Percentiles rank a stretch among this genome's conserved stretches.
These are phyloP conservation scores for Castanea crenata DNA, from an alignment of 306 rosid genomes.

Conservation along the genomic window DNA sequence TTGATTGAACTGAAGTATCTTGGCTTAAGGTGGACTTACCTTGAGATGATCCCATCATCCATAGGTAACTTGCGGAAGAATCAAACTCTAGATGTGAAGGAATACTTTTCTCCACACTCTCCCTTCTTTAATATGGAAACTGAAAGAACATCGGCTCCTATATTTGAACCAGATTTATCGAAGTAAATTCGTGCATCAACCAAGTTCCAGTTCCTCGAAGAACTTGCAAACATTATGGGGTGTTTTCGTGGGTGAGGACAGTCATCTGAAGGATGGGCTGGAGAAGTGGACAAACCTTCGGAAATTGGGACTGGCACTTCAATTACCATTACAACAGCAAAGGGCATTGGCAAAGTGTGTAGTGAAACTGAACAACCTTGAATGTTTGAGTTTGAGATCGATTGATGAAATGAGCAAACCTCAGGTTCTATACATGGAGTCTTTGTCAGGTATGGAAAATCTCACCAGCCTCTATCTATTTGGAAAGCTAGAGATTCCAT, in stretches of 20 bases:
- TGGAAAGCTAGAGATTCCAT: slow-evolving; percentile 3
- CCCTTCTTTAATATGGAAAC: slow-evolving; percentile 7
- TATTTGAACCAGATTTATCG: slow-evolving; percentile 5
- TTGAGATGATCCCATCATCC: neutral
- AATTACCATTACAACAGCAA: neutral
- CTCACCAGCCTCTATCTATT: neutral
- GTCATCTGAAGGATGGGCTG: neutral
- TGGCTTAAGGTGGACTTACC: slow-evolving; percentile 21
- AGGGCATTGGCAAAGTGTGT: neutral
- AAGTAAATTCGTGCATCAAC: neutral
- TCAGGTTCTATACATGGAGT: neutral
- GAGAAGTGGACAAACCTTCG: slow-evolving; percentile 13
- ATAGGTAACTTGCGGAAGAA: slow-evolving; percentile 9
- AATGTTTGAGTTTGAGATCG: slow-evolving; percentile 17
- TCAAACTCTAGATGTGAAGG: slow-evolving; percentile 22
- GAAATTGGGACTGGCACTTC: slow-evolving; percentile 12
- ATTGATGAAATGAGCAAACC: neutral
- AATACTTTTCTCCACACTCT: neutral
- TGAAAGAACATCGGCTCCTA: slow-evolving; percentile 12
- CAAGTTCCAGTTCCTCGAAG: neutral
- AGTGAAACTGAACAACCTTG: neutral
- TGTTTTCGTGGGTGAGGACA: neutral
- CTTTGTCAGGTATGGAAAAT: neutral
- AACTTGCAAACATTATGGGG: slow-evolving; percentile 16
- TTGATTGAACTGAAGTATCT: slow-evolving; percentile 12